Conservation (phyloP, 2,329 filamentous ascomycete species). For the Colletotrichum lentis region DNA sequence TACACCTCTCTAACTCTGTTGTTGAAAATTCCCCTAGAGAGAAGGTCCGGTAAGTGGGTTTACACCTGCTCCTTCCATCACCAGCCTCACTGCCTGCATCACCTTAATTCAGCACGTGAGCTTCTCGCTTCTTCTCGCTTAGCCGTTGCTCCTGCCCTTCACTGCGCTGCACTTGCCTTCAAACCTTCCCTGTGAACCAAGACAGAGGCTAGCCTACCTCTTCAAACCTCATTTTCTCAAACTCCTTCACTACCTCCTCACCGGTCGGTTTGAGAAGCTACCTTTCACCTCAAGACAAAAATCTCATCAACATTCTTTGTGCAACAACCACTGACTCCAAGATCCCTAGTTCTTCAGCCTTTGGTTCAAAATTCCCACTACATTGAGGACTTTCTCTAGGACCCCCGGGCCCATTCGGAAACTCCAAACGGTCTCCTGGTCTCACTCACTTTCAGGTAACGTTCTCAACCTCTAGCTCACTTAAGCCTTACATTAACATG, state of each 20-base stretch:
- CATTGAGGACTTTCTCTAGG: no score
- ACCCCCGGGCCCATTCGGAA: no score
- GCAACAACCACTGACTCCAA: no score
- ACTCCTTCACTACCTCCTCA: no score
- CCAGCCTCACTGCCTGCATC: slow-evolving; percentile 16
- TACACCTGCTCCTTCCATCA: slow-evolving; percentile 25
- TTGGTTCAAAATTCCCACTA: no score
- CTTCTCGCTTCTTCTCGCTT: slow-evolving; percentile 5
- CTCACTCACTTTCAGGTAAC: no score
- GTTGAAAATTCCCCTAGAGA: not conserved
- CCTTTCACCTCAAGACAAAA: slow-evolving; percentile 3
- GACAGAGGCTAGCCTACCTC: not conserved
- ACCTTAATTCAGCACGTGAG: not conserved
- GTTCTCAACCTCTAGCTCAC: not conserved
- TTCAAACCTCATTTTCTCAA: no score
- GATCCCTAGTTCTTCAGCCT: no score
- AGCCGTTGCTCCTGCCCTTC: slow-evolving; percentile 9
- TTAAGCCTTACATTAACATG: slow-evolving; percentile 10
- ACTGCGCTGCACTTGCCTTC: not conserved
- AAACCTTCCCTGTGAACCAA: not conserved
- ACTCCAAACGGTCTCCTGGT: no score
- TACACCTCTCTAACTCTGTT: not conserved
- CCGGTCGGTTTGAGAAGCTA: not conserved
- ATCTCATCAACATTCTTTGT: not conserved
- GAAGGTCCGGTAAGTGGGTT: slow-evolving; percentile 13